A percentile compares a stretch with the other conserved stretches of the same genome.
phyloP scores from a whole-genome alignment of 2,329 filamentous ascomycete genomes.

The Diaporthe citri region DNA sequence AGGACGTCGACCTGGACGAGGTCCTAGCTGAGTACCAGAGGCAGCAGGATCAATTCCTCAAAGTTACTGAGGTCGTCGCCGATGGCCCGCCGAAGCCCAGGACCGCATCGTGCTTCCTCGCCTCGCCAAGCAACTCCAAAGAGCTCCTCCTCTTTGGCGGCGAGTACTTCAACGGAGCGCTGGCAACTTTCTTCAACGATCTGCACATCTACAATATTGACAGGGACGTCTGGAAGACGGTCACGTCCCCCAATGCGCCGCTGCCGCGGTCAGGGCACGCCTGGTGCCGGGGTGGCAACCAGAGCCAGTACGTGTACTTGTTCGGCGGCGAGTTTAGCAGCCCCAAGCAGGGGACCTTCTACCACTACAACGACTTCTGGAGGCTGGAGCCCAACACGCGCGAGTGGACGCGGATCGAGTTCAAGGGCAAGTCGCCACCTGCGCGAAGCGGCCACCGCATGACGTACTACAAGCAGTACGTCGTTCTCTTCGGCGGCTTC shows the following conservation, averaged over 20 bases:
- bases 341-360: constrained; percentile 97
- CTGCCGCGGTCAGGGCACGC: constrained; percentile 93
- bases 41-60: constrained; percentile 93
- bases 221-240: constrained; percentile 88
- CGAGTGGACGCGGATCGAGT: constrained; percentile 93
- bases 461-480: constrained; percentile 97
- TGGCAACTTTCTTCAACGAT: constrained; percentile 80
- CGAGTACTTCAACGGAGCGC: constrained; percentile 93
- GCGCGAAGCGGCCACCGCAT: constrained; percentile 94
- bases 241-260: constrained; percentile 92
- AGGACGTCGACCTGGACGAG: constrained; percentile 92
- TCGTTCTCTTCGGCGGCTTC: constrained; percentile 95
- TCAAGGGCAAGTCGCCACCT: constrained; percentile 81
- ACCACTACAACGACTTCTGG: constrained; percentile 99
- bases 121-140: constrained; percentile 86
- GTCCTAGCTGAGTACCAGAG: constrained; percentile 94
- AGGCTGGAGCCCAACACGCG: constrained; percentile 83
- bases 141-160: constrained; percentile 93
- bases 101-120: constrained; percentile 84
- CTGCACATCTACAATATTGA: constrained; percentile 81
- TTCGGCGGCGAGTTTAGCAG: constrained; percentile 98
- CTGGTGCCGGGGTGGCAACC: constrained; percentile 90
- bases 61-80: constrained; percentile 85
- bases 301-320: constrained; percentile 83
- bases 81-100: constrained; percentile 81